These are phyloP conservation scores for Sclerotinia glacialis DNA, from an alignment of 2,329 filamentous ascomycete genomes.

Conservation along the genomic window DNA sequence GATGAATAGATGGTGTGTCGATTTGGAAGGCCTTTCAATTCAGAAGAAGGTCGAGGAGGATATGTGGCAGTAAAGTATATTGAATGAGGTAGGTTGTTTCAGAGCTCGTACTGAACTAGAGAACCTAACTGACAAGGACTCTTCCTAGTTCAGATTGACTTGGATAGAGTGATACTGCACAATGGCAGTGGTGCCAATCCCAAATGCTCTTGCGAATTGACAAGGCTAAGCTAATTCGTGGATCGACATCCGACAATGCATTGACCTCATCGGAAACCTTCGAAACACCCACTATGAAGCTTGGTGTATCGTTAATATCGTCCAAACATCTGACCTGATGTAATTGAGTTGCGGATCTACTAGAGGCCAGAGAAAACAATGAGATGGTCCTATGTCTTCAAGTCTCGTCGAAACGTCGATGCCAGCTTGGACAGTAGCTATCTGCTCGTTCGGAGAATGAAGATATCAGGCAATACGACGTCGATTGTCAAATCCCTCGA, in stretches of 20 bases:
- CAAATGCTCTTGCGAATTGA: conserved; percentile 32
- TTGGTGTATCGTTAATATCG: conserved; percentile 35
- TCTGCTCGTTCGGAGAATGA: conserved; percentile 29
- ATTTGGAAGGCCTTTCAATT: conserved; percentile 26
- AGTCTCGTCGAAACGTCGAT: conserved; percentile 31
- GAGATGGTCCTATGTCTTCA: conserved; percentile 26
- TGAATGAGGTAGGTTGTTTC: conserved; percentile 34
- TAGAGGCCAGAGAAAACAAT: conserved; percentile 33
- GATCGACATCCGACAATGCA: conserved; percentile 38
- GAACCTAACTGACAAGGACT: conserved; percentile 30
- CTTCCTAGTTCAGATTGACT: conserved; percentile 34
- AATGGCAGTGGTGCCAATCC: conserved; percentile 29
- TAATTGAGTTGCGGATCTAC: conserved; percentile 28
- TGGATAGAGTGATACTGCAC: conserved; percentile 35
- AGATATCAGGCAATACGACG: conserved; percentile 30
- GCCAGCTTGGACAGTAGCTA: conserved; percentile 31
- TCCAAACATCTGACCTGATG: conserved; percentile 37
- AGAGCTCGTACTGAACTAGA: conserved; percentile 31
- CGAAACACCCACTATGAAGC: conserved; percentile 38
- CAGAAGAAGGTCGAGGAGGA: conserved; percentile 20
- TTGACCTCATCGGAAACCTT: conserved; percentile 39
- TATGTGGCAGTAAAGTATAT: conserved; percentile 25
- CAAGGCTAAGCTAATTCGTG: conserved; percentile 29
- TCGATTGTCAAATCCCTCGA: neutral
- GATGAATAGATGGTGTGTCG: conserved; percentile 13